These are phyloP conservation scores for Trichoderma simmonsii DNA, from an alignment of 2,329 filamentous ascomycete genomes.

Conservation along the genomic window DNA sequence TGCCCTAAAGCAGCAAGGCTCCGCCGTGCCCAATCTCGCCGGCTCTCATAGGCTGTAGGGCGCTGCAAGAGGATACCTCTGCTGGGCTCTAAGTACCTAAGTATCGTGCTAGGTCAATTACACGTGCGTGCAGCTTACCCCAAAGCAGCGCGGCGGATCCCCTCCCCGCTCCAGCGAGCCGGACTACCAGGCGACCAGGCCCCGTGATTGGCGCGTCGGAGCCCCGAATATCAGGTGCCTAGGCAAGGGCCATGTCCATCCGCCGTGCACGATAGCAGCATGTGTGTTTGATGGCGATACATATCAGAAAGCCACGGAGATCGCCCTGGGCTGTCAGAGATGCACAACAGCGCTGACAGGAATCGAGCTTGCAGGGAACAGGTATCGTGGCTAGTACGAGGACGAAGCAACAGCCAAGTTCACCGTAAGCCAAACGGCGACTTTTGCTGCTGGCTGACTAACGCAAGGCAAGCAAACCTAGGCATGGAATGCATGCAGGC, in stretches of 20 bases:
- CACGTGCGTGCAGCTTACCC: constrained; percentile 15
- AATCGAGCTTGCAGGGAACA: background rate
- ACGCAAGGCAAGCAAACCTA: background rate
- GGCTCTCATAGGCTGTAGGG: background rate
- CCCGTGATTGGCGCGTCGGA: constrained; percentile 6
- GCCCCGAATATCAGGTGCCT: background rate
- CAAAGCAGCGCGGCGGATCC: constrained; percentile 7
- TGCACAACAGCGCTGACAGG: background rate
- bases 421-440: background rate
- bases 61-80: background rate
- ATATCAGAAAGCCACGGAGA: background rate
- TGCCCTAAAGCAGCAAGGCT: background rate
- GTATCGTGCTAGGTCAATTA: constrained; percentile 1
- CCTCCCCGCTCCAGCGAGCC: constrained; percentile 1
- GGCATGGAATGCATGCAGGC: background rate
- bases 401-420: background rate
- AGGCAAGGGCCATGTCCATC: background rate
- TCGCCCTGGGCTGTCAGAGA: background rate
- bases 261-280: background rate
- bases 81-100: too few relatives aligned
- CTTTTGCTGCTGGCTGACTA: background rate
- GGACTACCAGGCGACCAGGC: background rate
- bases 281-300: background rate
- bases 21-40: background rate
- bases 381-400: background rate